Evolutionary conservation across 108 stramenopile genomes (phyloP).

Genomic region (Fragilariopsis cylindrus): DNA sequence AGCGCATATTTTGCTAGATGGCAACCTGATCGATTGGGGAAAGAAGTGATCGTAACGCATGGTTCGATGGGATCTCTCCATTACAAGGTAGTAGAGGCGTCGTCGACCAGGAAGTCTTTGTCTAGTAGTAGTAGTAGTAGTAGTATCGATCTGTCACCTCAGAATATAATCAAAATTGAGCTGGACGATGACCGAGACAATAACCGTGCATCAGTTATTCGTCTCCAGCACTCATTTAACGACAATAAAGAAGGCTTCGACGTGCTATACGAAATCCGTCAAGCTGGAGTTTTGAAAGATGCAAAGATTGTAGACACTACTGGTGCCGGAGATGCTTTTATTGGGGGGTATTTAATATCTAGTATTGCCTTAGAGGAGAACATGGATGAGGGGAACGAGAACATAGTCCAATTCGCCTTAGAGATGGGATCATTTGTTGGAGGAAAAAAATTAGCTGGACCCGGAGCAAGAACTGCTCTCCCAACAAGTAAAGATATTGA

Average conservation of each 20-base stretch:
- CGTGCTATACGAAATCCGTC: conserved; percentile 20
- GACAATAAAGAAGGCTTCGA: not conserved
- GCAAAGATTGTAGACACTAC: conserved; percentile 53
- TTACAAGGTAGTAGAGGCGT: conserved; percentile 8
- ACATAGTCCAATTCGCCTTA: conserved; percentile 14
- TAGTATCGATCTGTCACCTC: not conserved
- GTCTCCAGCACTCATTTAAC: not conserved
- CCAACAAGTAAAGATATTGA: conserved; percentile 22
- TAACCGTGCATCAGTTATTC: not conserved
- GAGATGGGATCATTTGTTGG: conserved; percentile 52
- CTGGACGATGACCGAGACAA: not conserved
- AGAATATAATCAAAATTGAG: conserved; percentile 11
- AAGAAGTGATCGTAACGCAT: conserved; percentile 38
- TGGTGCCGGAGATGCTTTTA: conserved; percentile 63
- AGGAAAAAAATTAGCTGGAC: conserved; percentile 41
- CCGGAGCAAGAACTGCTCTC: conserved; percentile 42
- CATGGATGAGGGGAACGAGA: not conserved
- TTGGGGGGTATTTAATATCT: conserved; percentile 51
- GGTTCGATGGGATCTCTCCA: conserved; percentile 41
- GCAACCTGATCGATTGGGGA: conserved; percentile 13
- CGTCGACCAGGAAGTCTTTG: too few species aligned
- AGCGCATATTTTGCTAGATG: conserved; percentile 40
- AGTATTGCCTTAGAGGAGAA: not conserved
- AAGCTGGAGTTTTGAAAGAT: conserved; percentile 35
- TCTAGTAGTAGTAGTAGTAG: not conserved